Base-by-base conservation (phyloP, 352 stramenopile species). In the Pythium biforme region DNA sequence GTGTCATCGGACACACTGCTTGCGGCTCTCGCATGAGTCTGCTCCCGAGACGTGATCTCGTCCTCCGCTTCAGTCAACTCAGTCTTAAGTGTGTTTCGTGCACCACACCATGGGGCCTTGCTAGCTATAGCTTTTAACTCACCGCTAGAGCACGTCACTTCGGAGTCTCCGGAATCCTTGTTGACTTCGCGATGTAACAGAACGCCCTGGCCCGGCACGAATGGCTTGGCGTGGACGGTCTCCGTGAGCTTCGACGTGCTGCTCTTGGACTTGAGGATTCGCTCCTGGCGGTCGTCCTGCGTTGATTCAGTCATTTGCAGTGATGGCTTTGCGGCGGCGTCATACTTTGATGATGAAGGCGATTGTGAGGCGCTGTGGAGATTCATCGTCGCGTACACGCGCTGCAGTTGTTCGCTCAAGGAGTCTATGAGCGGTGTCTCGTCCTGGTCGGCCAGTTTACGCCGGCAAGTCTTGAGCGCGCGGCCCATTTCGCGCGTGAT, bases 361-460 rank as follows among this genome's bases (percentile, higher is more conserved):
- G 17, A 23, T 3, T 22, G 5, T 14, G 40, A 4, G 3, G 47
- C n/a, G 47, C 47, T 37, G 47, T 63, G 31, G 8, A 79, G 62
- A 45, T 79, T 66, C 73, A 80, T 77, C 10, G 66, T 63, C 46
- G 77, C 69, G 47, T 70, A 76, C 48, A 80, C 37, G 14, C 60
- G 19, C 54, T 76, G 72, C 22, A 79, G 66, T 29, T 79, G 55
- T n/a, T 49, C 34, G 55, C 66, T 65, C 10, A 79, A 64, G 22
- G 43, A 48, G 5, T 71, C 54, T 7, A 76, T 45, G n/a, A 58
- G 48, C 19, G 63, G 60, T 7, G 59, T 70, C 51, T 77, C 73
- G 39, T 58, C 68, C n/a, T 65, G 33, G 0, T 64, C 53, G 19
- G 41, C 43, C 7, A 81, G 41, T 34, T 68, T 71, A 11, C 48